A percentile compares a stretch with the other conserved stretches of the same genome.
These are phyloP conservation scores for Fusarium poae DNA, from an alignment of 2,329 filamentous ascomycete genomes.

Conservation along the genomic window DNA sequence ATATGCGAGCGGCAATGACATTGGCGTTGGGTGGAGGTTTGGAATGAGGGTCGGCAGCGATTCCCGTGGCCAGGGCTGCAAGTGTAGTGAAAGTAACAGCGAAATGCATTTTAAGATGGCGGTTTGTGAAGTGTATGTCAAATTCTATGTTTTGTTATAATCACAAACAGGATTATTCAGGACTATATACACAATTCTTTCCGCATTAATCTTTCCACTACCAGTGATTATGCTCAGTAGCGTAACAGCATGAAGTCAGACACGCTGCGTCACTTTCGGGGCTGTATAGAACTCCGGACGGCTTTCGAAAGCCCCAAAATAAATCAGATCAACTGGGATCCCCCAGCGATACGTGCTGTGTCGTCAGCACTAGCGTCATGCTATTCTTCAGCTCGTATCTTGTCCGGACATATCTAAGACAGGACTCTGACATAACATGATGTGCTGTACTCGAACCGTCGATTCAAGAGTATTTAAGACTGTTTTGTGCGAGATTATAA, in stretches of 20 bases:
- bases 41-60: constrained; percentile 1
- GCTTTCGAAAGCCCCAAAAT: neutral
- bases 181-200: constrained; percentile 1
- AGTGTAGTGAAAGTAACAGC: constrained; percentile 5
- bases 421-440: neutral
- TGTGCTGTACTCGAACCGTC: neutral
- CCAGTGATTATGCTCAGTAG: neutral
- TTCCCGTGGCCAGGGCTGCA: constrained; percentile 15
- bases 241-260: no score
- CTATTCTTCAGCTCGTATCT: neutral
- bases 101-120: constrained; percentile 18
- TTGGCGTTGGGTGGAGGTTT: constrained; percentile 14
- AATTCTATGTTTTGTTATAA: neutral
- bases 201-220: neutral
- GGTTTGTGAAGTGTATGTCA: neutral
- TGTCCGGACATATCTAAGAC: neutral
- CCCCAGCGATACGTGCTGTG: constrained; percentile 3
- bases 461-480: neutral
- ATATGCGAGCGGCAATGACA: constrained; percentile 25
- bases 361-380: constrained; percentile 12
- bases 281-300: neutral
- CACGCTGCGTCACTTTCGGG: neutral
- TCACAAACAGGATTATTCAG: neutral
- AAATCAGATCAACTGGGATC: neutral
- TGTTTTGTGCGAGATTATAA: neutral